Evolutionary conservation across 345 rosid genomes (phyloP), one percentile per base, ranked within the genome.

Genomic region (Laguncularia racemosa): DNA sequence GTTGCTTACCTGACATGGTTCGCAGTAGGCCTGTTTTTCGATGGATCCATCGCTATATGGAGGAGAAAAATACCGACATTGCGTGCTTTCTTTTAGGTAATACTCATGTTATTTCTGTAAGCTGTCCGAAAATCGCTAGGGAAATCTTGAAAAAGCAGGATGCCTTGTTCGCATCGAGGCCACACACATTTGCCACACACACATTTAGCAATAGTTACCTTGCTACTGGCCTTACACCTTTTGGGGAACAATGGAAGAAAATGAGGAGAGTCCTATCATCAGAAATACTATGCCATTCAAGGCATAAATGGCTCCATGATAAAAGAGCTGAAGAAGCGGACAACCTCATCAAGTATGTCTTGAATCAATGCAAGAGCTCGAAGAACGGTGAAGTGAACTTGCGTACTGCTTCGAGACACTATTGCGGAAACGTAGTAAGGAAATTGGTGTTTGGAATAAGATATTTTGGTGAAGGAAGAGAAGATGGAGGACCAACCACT

Each of bases 271-370:
- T 72, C 50, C 19, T 77, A 38, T 57, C 62, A 14, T 48, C 71
- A 2, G 78, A 76, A 44, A 11, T 76, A 0, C 10, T 74, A 17
- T 64, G 63, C 16, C 52, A 59, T 2, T 50, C 60, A 20, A 71
- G 61, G 43, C 68, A 63, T 23, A 46, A 48, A 18, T 71, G 65
- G 79, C 52, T 76, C 17, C 68, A 48, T 2, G 23, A 57, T 2
- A 61, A 74, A 3, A 70, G 88, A 70, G 58, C 60, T 50, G 62
- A 68, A 15, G 86, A 81, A 69, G 81, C 81, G 1, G 73, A 78
- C 47, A 78, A 78, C 52, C 78, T 79, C 15, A 38, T 74, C 7
- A 66, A 58, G 45, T 70, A 73, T 53, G 52, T 79, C 17, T 58
- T 62, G 55, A 76, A 76, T 20, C 60, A 66, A 48, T 72, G 71